Evolutionary conservation across 2,329 filamentous ascomycete genomes (phyloP).

Genomic region (Setomelanomma holmii): DNA sequence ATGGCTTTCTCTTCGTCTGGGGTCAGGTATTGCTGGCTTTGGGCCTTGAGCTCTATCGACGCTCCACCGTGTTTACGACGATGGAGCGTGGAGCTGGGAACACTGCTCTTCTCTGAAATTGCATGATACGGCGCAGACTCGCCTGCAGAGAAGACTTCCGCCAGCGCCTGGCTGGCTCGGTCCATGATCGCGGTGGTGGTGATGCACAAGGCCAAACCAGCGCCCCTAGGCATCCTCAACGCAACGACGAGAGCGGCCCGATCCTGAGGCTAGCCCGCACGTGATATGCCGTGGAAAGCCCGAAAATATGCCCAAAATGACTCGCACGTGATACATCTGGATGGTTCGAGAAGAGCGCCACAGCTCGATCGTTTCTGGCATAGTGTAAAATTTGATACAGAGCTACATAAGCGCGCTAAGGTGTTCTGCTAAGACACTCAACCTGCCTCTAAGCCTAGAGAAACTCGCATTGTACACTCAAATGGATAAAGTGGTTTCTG

Average conservation of each 20-base stretch:
- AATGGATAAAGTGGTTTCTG: neutral
- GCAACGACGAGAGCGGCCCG: no score
- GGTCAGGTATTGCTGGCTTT: conserved; percentile 38
- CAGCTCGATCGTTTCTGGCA: no score
- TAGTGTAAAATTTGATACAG: no score
- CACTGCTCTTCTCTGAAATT: conserved; percentile 6
- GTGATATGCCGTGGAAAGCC: no score
- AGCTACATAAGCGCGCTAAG: conserved; percentile 2
- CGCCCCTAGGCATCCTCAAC: neutral
- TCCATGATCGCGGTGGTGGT: neutral
- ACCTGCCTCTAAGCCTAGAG: neutral
- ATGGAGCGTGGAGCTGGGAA: conserved; percentile 33
- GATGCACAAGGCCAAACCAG: neutral
- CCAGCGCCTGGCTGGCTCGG: no score
- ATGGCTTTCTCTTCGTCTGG: conserved; percentile 37
- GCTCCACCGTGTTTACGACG: conserved; percentile 28
- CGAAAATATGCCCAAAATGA: no score
- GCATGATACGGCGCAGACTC: conserved; percentile 2
- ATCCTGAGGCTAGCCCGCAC: no score
- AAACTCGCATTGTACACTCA: neutral
- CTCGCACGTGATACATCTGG: no score
- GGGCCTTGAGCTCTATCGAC: conserved; percentile 24
- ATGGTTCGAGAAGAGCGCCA: no score
- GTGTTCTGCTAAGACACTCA: no score
- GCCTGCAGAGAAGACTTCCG: conserved; percentile 11